Base-by-base conservation (phyloP, 306 rosid species). In the Rosa persica region DNA sequence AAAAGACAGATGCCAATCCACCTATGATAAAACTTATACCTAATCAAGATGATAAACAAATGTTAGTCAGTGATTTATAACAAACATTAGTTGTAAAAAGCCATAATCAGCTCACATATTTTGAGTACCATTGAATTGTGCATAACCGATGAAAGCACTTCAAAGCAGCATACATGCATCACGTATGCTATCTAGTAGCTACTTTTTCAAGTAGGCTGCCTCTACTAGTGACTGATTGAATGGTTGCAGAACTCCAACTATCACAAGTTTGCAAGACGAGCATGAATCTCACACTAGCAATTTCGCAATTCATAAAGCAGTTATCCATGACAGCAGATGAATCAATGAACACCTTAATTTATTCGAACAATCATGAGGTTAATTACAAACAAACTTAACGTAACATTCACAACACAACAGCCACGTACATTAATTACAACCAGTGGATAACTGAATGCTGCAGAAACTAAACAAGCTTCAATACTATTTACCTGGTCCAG, bases 361-460 rank as follows among this genome's bases (percentile, higher is more conserved):
- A 75, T 34, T 8, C 15, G 1, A 22, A 60, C 20, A 43, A 23
- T 61, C 43, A 60, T 43, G 8, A 61, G 62, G 69, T 17, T 55
- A 30, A 65, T 60, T 27, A 12, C 47, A 75, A 62, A 60, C 65
- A 58, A 60, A 7, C 34, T 17, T 19, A 36, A 51, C 12, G 10
- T 25, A 19, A 75, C 76, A 64, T 62, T 74, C 65, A 44, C 58
- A 44, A 36, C 51, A 76, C 42, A 51, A 39, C 58, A 43, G 48
- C 55, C 48, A 22, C 52, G 4, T 65, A 70, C 40, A 40, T 8
- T 36, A 60, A 30, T 60, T 30, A 72, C 66, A n/a, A 20, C 13
- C 2, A 42, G 27, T 19, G 27, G 67, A 44, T 23, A 77, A 76
- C 61, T 55, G 25, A 71, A 80, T 49, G 72, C 76, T 30, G 77